Base-by-base conservation (phyloP, 1,284 basidiomycete species). In the Phellopilus nigrolimitatus region DNA sequence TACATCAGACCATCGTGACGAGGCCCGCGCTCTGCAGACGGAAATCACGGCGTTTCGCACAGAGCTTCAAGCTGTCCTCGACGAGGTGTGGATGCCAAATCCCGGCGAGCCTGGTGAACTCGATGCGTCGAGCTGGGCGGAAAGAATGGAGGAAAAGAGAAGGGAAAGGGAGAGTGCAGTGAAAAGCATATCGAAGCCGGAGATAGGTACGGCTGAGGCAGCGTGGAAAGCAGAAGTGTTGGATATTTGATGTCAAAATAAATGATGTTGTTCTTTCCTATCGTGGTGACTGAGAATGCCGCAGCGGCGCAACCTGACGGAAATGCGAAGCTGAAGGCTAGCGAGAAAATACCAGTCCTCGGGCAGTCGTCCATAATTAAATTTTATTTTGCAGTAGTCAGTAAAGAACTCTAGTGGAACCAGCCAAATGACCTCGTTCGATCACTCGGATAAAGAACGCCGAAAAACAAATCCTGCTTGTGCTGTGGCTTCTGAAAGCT, bases 111-210 rank as follows among this genome's bases (percentile, higher is more conserved):
- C 60, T 4, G 67, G 59, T 24, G 66, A 62, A 8, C 63, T 62
- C 22, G 58, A 63, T 4, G 55, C 49, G 4, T 78, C 79, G 31
- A 73, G 75, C 37, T 84, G 80, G 82, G 75, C 75, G 2, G 61
- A 68, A 12, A 71, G 82, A 48, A 84, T 84, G 81, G 75, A 76
- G 42, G 79, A 78, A 57, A 67, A 68, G 28, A 80, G 79, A 59
- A 79, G 65, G 59, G 74, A 72, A 22, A 71, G 69, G 47, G 68
- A 68, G 49, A 62, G 71, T 25, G 78, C 82, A 2, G 58, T 78
- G 17, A 77, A 84, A 37, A 79, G 73, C 50, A 74, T 87, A 13
- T 61, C 68, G 33, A 84, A 75, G 61, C 84, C 82, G 4, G 78
- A 45, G 10, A 10, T 45, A 25, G 15, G 12, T 3, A 34, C 15